Evolutionary conservation across 192 early-diverging fungal genomes (phyloP), one percentile per base, ranked within the genome.

Genomic region (Coemansia sp.): DNA sequence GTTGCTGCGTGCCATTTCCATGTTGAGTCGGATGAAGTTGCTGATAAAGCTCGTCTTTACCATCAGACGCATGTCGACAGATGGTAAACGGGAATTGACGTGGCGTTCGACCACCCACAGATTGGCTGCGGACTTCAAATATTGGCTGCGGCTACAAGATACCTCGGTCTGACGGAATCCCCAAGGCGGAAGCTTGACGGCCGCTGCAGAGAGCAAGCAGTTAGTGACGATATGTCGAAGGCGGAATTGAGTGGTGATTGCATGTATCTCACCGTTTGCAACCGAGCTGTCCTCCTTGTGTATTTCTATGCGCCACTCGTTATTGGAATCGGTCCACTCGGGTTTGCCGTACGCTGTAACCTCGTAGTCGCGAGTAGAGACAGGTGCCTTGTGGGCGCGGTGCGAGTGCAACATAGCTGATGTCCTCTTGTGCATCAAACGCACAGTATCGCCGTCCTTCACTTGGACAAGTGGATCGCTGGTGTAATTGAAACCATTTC

Each of bases 111-210:
- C 60, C 58, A 67, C 95, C 92, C 45, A 84, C 64, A 66, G 84
- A 37, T 71, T 69, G 55, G 79, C 78, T 49, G 76, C 78, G 50
- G 92, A 84, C 20, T 37, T 22, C 18, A 68, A 27, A 22, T 78
- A 24, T 39, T 75, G 64, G 27, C 92, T 92, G 69, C 93, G 93
- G 71, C 95, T 92, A 13, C 97, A 96, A 69, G 96, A 97, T 32
- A 98, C 85, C 66, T 99, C 95, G 50, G 92, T 84, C 80, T 94
- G 93, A 41, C 74, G 82, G 73, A 89, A 93, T 5, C 88, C 97
- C 97, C 97, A 99, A 2, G 88, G 88, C 13, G 97, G 97, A 13
- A 98, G 84, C 32, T 72, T 41, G 15, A 82, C 58, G 39, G 75
- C 64, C 53, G 91, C 89, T 9, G 91, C 90, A 69, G 90, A 89